Evolutionary conservation across 2,329 filamentous ascomycete genomes (phyloP).

Genomic region (Penicillium sclerotigenum): DNA sequence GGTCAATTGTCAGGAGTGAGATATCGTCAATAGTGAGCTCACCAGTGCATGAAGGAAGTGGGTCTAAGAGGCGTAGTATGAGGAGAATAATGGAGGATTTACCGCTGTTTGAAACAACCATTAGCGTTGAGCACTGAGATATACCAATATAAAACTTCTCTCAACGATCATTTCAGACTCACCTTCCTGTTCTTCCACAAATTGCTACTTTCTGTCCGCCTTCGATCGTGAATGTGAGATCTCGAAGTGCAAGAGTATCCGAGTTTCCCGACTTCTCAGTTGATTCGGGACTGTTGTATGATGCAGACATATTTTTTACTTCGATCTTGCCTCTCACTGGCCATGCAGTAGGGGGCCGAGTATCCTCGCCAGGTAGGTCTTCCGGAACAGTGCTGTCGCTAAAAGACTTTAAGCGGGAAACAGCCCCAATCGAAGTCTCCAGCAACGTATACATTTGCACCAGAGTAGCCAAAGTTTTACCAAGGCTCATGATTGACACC

Average conservation of each 20-base stretch:
- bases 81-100: neutral
- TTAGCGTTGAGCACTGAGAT: neutral
- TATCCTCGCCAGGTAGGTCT: neutral
- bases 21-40: neutral
- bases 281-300: neutral
- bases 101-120: neutral
- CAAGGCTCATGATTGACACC: neutral
- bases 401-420: neutral
- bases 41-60: neutral
- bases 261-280: neutral
- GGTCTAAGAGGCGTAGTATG: neutral
- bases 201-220: neutral
- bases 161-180: neutral
- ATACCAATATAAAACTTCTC: neutral
- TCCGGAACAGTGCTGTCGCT: neutral
- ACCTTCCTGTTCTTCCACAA: neutral
- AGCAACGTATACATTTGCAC: neutral
- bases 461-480: neutral
- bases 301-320: neutral
- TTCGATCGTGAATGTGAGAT: neutral
- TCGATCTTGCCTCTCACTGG: neutral
- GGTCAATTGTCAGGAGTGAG: neutral
- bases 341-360: neutral
- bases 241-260: neutral
- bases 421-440: neutral